Evolutionary conservation across 164 flowering plant species (phyloP), one percentile per base, ranked within the genome.

Genomic region (Saururus chinensis): DNA sequence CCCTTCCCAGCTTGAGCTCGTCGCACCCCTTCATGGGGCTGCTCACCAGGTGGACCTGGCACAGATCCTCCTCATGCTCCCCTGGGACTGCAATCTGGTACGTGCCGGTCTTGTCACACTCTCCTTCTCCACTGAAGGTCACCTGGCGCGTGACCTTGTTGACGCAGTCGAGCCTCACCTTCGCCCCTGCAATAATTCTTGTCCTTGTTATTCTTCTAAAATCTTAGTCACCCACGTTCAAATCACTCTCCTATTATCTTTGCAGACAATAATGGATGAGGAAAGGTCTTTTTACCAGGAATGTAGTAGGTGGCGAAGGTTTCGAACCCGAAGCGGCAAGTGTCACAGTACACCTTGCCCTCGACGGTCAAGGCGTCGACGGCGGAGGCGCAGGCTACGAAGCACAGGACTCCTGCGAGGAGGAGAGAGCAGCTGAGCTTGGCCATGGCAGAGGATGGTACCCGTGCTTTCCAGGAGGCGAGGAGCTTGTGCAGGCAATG

Each of bases 41-140:
- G 57, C 73, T 56, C 16, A 71, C 22, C 9, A 78, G 67, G 30
- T 25, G 24, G 7, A 87, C 65, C 70, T 82, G 81, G 52, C 93
- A 87, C 2, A 81, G 55, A n/a, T 87, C 88, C 23, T 81, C 86
- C 64, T 79, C 89, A 21, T 75, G 83, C 11, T 84, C 83, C 9
- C 81, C 84, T 0, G 71, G 72, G 7, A 76, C 82, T 0, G 64
- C 60, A 10, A 81, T 40, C 21, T 60, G 23, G 76, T 81, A 81
- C 0, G 21, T 42, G 4, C 89, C 91, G 0, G 19, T 3, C 8
- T 37, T 40, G 22, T 80, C 84, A 0, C 84, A 80, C 30, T 22
- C 63, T 7, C 71, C 95, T 0, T 82, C 78, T 0, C 41, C 41
- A 11, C 57, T 64, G 74, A 56, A 70, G 0, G 77, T 77, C 2